phyloP scores from a whole-genome alignment of 345 rosid genomes.

The Salix purpurea region DNA sequence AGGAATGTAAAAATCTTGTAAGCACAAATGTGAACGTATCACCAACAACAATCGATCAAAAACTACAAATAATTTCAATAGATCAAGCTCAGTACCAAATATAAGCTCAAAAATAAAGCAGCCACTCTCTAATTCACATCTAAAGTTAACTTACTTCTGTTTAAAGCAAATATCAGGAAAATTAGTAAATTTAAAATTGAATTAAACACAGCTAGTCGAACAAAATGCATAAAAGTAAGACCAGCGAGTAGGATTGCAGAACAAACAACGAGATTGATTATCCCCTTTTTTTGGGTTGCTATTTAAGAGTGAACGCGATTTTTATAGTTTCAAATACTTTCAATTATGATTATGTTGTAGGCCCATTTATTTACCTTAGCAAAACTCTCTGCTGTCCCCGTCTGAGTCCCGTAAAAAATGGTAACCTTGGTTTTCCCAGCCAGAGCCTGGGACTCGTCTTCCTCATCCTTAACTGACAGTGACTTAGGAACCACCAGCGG shows the following conservation, averaged over 20 bases:
- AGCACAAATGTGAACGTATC: neutral
- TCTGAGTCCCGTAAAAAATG: conserved; percentile 88
- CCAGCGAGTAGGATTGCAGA: neutral
- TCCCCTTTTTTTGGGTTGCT: neutral
- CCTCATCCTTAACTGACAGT: conserved; percentile 28
- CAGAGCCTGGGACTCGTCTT: conserved; percentile 16
- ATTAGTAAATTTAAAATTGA: neutral
- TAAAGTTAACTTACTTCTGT: neutral
- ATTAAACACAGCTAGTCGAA: neutral
- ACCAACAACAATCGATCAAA: neutral
- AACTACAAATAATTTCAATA: neutral
- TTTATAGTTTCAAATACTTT: neutral
- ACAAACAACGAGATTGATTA: neutral
- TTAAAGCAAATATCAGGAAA: neutral
- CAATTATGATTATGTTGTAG: too few species aligned
- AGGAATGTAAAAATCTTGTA: neutral
- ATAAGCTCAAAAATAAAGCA: neutral
- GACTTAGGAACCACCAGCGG: conserved; percentile 50
- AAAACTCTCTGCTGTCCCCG: conserved; percentile 96
- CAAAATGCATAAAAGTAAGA: neutral
- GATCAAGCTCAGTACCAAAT: neutral
- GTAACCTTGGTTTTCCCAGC: conserved; percentile 64
- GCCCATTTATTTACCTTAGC: conserved; percentile 55
- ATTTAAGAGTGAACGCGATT: too few species aligned
- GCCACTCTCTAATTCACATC: neutral